Evolutionary conservation across 257 asterid species (phyloP).

Genomic region (Fraxinus pennsylvanica): DNA sequence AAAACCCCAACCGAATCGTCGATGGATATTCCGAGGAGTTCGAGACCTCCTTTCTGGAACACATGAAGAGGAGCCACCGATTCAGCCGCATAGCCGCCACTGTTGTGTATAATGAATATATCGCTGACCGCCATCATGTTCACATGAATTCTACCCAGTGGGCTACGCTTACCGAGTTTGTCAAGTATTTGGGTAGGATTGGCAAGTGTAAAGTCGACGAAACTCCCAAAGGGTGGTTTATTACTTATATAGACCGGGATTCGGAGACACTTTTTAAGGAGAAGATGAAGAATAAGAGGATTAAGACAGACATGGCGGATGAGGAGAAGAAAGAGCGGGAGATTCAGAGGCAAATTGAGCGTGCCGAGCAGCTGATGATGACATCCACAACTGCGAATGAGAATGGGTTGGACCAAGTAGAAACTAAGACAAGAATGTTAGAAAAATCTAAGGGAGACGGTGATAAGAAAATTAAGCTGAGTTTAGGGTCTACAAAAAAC

Average conservation of each 20-base stretch:
- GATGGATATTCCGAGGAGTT: constrained; percentile 84
- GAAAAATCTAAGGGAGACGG: constrained; percentile 59
- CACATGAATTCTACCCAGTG: constrained; percentile 92
- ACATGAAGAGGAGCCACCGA: constrained; percentile 87
- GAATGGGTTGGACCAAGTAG: constrained; percentile 32
- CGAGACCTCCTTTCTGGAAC: constrained; percentile 66
- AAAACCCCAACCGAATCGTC: constrained; percentile 68
- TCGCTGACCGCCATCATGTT: constrained; percentile 72
- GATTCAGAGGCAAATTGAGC: constrained; percentile 82
- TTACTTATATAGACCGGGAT: constrained; percentile 84
- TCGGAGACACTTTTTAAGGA: constrained; percentile 91
- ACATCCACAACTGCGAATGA: constrained; percentile 22
- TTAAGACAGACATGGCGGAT: constrained; percentile 73
- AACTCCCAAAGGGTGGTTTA: constrained; percentile 94
- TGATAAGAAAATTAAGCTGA: constrained; percentile 62
- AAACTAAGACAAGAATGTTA: constrained; percentile 37
- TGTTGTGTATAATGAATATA: constrained; percentile 93
- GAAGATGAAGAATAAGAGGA: constrained; percentile 82
- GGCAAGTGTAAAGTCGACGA: constrained; percentile 94
- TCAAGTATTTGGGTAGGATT: constrained; percentile 71
- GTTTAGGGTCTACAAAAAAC: constrained; percentile 51
- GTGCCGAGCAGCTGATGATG: constrained; percentile 62
- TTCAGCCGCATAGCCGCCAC: constrained; percentile 92
- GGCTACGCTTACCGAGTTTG: constrained; percentile 90
- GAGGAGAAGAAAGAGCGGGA: constrained; percentile 91